Evolutionary conservation across 2,329 filamentous ascomycete species (phyloP).

Genomic region (Nigrograna mackinnonii): DNA sequence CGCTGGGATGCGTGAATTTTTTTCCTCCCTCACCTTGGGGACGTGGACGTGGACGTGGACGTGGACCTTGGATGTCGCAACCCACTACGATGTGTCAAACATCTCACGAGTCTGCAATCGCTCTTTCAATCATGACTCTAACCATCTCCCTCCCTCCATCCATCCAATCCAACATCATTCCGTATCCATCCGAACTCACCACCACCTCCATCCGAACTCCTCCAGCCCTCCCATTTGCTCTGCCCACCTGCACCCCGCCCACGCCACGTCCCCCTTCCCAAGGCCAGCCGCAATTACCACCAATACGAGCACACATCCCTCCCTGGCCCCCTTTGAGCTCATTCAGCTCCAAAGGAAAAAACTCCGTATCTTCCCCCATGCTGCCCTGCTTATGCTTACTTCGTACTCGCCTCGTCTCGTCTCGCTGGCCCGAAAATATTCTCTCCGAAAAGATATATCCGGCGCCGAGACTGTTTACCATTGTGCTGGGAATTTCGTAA

Average conservation of each 20-base stretch:
- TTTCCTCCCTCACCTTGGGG: too few relatives aligned
- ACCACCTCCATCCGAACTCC: neutral
- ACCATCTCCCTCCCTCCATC: neutral
- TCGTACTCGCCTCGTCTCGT: neutral
- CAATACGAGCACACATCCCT: neutral
- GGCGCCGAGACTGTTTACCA: too few relatives aligned
- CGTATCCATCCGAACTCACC: neutral
- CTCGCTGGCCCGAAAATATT: too few relatives aligned
- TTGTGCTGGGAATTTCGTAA: too few relatives aligned
- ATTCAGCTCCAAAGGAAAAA: neutral
- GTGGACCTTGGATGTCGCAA: too few relatives aligned
- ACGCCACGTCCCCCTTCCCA: neutral
- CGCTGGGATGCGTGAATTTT: too few relatives aligned
- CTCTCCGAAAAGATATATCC: too few relatives aligned
- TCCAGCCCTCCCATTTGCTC: neutral
- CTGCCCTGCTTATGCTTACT: neutral
- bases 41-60: too few relatives aligned
- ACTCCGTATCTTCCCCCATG: neutral
- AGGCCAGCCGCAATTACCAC: neutral
- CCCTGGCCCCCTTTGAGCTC: neutral
- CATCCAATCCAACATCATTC: neutral
- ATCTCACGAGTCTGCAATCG: too few relatives aligned
- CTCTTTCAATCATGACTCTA: too few relatives aligned
- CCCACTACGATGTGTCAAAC: too few relatives aligned
- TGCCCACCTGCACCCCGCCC: neutral